These are phyloP conservation scores for Castanospermum australe DNA, from an alignment of 306 rosid genomes.

Conservation along the genomic window DNA sequence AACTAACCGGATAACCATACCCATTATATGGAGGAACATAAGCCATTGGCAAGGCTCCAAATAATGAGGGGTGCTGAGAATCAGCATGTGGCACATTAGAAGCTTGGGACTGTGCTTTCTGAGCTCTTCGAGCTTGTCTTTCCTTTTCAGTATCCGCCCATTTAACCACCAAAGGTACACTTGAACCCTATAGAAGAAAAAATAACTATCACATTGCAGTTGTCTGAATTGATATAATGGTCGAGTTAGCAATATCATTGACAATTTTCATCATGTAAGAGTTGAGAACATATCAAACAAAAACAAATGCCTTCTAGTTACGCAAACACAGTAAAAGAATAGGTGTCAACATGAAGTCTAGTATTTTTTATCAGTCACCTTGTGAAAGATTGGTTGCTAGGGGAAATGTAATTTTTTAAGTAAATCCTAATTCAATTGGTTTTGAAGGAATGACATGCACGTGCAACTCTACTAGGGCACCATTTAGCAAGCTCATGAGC, in stretches of 20 bases:
- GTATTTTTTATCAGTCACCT: background rate
- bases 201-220: conserved; percentile 29
- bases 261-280: conserved; percentile 1
- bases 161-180: conserved; percentile 97
- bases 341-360: background rate
- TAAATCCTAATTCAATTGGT: conserved; percentile 5
- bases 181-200: conserved; percentile 68
- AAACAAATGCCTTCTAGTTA: background rate
- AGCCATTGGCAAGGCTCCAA: conserved; percentile 91
- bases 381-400: background rate
- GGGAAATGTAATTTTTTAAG: conserved; percentile 8
- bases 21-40: conserved; percentile 92
- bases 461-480: background rate
- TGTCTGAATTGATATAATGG: conserved; percentile 9
- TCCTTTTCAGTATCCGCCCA: conserved; percentile 99
- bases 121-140: conserved; percentile 97
- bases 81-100: conserved; percentile 64
- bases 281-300: conserved; percentile 10
- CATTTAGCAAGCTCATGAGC: background rate
- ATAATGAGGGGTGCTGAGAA: conserved; percentile 82
- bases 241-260: background rate
- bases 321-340: background rate
- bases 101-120: conserved; percentile 88
- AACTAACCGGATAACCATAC: conserved; percentile 89
- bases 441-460: background rate